Evolutionary conservation across 208 protist genomes (phyloP).

Genomic region (Trypanosoma theileri): DNA sequence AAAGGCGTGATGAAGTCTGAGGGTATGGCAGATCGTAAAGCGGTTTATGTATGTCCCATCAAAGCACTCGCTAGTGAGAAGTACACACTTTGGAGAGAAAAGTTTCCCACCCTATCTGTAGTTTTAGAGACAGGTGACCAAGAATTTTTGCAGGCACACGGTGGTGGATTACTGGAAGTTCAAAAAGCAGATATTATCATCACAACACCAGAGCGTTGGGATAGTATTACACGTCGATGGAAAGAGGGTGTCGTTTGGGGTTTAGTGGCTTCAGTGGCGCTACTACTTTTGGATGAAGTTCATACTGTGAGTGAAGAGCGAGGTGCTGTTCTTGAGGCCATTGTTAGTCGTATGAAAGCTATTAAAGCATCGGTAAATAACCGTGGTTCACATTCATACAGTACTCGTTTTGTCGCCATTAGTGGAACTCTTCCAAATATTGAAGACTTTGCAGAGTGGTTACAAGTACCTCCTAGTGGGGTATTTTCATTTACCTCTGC

Average conservation of each 20-base stretch:
- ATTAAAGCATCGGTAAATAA: slow-evolving; percentile 41
- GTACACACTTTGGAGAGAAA: slow-evolving; percentile 58
- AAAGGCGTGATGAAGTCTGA: slow-evolving; percentile 1
- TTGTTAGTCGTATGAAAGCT: slow-evolving; percentile 90
- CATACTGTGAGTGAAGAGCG: slow-evolving; percentile 92
- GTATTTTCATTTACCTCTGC: slow-evolving; percentile 63
- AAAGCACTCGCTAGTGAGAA: slow-evolving; percentile 91
- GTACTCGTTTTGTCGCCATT: slow-evolving; percentile 82
- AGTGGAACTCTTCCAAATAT: slow-evolving; percentile 94
- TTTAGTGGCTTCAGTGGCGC: slow-evolving; percentile 70
- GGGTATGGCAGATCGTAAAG: slow-evolving; percentile 37
- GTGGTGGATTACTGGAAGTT: slow-evolving; percentile 39
- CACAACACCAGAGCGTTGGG: slow-evolving; percentile 93
- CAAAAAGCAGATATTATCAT: slow-evolving; percentile 80
- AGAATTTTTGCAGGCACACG: slow-evolving; percentile 42
- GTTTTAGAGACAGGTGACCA: slow-evolving; percentile 97
- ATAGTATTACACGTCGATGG: slow-evolving; percentile 92
- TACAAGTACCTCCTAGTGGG: slow-evolving; percentile 50
- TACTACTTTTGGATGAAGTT: slow-evolving; percentile 93
- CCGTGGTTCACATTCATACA: neutral
- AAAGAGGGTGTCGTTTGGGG: slow-evolving; percentile 67
- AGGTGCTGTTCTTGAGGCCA: slow-evolving; percentile 89
- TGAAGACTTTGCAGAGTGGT: slow-evolving; percentile 88
- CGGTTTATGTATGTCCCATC: slow-evolving; percentile 91
- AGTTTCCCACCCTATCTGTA: slow-evolving; percentile 80